These are phyloP conservation scores for Aspergillus sp. DNA, from an alignment of 2,329 filamentous ascomycete genomes.

Conservation along the genomic window DNA sequence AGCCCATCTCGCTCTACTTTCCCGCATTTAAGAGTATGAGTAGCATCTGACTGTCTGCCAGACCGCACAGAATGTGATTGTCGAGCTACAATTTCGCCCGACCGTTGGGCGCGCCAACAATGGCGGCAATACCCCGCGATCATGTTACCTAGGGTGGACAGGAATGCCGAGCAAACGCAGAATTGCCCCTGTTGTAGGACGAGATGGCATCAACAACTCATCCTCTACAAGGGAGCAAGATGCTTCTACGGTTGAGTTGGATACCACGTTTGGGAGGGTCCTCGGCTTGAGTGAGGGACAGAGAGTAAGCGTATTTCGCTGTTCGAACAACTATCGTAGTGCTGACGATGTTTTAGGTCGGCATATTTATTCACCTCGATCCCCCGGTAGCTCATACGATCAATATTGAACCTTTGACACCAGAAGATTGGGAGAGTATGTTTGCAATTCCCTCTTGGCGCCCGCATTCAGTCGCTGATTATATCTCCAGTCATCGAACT, in stretches of 20 bases:
- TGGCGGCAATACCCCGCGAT: conserved; percentile 58
- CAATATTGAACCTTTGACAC: conserved; percentile 92
- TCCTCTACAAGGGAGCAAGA: conserved; percentile 69
- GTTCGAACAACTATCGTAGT: conserved; percentile 32
- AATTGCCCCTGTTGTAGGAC: conserved; percentile 68
- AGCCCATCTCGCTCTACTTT: conserved; percentile 31
- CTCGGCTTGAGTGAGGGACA: conserved; percentile 78
- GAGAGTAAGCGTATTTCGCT: conserved; percentile 57
- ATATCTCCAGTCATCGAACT: conserved; percentile 74
- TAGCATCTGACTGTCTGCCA: conserved; percentile 35
- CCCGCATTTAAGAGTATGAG: background rate
- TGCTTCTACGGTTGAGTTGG: conserved; percentile 75
- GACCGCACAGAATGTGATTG: conserved; percentile 92
- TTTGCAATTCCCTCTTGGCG: background rate
- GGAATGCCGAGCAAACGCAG: conserved; percentile 94
- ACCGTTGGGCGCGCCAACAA: conserved; percentile 51
- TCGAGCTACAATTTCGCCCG: conserved; percentile 80
- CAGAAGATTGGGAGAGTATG: conserved; percentile 91
- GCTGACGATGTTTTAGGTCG: conserved; percentile 48
- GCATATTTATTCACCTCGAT: conserved; percentile 75
- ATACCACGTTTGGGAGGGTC: conserved; percentile 76
- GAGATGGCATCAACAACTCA: conserved; percentile 68
- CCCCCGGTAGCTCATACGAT: conserved; percentile 89
- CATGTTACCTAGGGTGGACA: conserved; percentile 91
- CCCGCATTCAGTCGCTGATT: conserved; percentile 8